These are phyloP conservation scores for Ogataea minuta DNA, from an alignment of 805 yeast species.

Conservation along the genomic window DNA sequence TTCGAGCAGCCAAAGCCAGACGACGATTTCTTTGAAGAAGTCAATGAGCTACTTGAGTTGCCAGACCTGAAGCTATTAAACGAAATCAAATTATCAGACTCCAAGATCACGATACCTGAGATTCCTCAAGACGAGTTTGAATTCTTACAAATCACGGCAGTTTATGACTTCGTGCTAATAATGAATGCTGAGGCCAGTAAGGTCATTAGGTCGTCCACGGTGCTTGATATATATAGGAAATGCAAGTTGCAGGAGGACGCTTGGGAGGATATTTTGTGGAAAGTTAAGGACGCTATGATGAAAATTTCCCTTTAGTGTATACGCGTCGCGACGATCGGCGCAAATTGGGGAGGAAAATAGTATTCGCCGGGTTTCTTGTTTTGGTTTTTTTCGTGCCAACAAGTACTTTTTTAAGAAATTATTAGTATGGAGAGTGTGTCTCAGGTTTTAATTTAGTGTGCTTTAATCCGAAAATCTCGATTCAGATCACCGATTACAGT, in stretches of 20 bases:
- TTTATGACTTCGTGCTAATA: conserved; percentile 36
- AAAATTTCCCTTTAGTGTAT: conserved; percentile 11
- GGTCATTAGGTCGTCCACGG: conserved; percentile 17
- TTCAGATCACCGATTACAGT: not conserved
- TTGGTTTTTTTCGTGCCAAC: conserved; percentile 13
- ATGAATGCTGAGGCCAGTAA: conserved; percentile 11
- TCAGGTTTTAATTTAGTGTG: conserved; percentile 12
- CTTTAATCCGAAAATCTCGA: not conserved
- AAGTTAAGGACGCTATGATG: conserved; percentile 21
- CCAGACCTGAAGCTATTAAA: conserved; percentile 23
- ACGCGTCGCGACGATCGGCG: conserved; percentile 10
- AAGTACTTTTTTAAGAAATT: not conserved
- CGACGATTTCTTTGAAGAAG: conserved; percentile 1
- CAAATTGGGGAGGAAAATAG: not conserved
- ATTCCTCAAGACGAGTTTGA: conserved; percentile 34
- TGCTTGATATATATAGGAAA: conserved; percentile 22
- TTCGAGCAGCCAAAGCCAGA: conserved; percentile 10
- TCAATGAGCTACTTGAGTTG: conserved; percentile 20
- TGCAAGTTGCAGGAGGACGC: conserved; percentile 24
- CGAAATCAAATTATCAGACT: conserved; percentile 26
- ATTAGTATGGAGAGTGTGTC: conserved; percentile 10
- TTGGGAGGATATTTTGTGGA: conserved; percentile 30
- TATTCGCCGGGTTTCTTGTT: conserved; percentile 9
- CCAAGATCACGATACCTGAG: conserved; percentile 22
- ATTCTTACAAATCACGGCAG: conserved; percentile 35